Base-by-base conservation (phyloP, 805 yeast species). In the Lachancea nothofagi region DNA sequence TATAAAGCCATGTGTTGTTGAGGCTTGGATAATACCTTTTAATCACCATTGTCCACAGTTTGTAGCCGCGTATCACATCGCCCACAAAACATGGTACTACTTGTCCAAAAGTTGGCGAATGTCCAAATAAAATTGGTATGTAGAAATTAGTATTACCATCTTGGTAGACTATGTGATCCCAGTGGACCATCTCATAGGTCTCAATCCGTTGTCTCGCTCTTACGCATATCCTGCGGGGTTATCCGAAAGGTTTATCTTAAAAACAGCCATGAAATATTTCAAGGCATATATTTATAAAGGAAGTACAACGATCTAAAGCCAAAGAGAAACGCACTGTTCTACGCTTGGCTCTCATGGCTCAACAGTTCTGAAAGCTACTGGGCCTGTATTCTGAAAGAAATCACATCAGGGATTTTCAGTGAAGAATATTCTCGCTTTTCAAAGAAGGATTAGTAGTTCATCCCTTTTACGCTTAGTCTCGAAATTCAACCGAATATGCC, bases 91-190 rank as follows among this genome's bases (percentile, higher is more conserved):
- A 47, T 0, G 71, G 69, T 0, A 62, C 47, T 17, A 44, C 49
- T 6, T 47, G 38, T 4, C 47, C 36, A 28, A 57, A 49, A 19
- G 65, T 63, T 5, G 54, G 53, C 0, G 70, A 57, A 1, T 49
- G 33, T 34, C 62, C 61, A 45, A 69, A 66, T 7, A 68, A 45
- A 20, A 53, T 55, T 5, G 69, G 65, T 9, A 50, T 45, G 42
- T 67, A 70, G 47, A 38, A 69, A 5, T 53, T 54, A 6, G 58
- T 37, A 7, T 52, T 61, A 19, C 54, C 45, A 13, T 48, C 47
- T 36, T 38, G 43, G 38, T 44, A 30, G 7, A 43, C 50, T 41
- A 51, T 46, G 44, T 51, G 48, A 17, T 48, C 46, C 44, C 38
- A 41, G 43, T 44, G 36, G 27, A 33, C 47, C 54, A 43, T 45